Conservation (phyloP, 495 filamentous ascomycete species). For the Immersiella caudata region DNA sequence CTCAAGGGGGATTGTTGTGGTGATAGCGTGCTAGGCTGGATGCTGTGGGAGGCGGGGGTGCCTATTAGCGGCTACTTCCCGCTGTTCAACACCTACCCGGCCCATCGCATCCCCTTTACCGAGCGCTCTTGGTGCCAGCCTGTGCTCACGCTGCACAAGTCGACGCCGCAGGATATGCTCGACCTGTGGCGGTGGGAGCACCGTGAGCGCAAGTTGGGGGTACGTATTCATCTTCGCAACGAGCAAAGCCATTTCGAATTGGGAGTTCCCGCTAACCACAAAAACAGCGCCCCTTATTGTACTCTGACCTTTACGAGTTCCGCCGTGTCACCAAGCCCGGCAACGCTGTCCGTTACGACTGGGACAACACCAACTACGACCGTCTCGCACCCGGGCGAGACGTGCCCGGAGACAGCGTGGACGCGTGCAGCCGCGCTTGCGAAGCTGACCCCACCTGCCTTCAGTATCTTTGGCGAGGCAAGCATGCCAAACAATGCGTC, state of each 20-base stretch:
- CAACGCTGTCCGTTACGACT: constrained; percentile 12
- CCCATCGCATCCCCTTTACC: constrained; percentile 45
- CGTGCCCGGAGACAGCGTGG: neutral
- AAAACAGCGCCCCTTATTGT: constrained; percentile 22
- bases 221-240: too few relatives aligned
- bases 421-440: constrained; percentile 21
- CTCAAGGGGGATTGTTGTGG: constrained; percentile 54
- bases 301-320: constrained; percentile 22
- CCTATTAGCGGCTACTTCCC: constrained; percentile 52
- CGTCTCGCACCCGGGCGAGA: constrained; percentile 14
- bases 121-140: constrained; percentile 57
- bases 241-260: too few relatives aligned
- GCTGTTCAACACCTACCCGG: constrained; percentile 54
- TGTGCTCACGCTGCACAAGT: constrained; percentile 59
- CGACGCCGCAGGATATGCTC: constrained; percentile 38
- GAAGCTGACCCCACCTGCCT: constrained; percentile 15
- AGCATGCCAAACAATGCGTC: constrained; percentile 17
- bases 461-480: constrained; percentile 24
- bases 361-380: constrained; percentile 27
- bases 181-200: constrained; percentile 28
- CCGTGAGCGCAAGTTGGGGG: constrained; percentile 16
- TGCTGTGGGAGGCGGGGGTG: constrained; percentile 45
- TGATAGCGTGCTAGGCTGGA: constrained; percentile 57
- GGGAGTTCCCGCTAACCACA: too few relatives aligned
- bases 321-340: neutral